These are phyloP conservation scores for Warburgia ugandensis DNA, from an alignment of 164 flowering plant species.

Conservation along the genomic window DNA sequence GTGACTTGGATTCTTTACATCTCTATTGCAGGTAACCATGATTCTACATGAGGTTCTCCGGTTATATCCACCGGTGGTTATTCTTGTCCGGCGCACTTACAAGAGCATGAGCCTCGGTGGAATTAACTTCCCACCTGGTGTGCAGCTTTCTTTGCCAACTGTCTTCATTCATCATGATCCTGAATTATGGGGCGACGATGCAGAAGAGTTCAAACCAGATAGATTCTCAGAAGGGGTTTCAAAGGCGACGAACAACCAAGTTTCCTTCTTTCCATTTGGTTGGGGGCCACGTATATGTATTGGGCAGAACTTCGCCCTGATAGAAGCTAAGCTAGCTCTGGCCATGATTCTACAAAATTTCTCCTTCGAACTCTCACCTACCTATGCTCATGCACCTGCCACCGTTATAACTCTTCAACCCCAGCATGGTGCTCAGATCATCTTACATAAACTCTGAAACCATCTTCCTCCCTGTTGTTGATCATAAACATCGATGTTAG, in stretches of 20 bases:
- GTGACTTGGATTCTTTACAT: too few relatives aligned
- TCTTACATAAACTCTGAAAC: constrained; percentile 2
- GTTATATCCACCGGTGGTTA: constrained; percentile 3
- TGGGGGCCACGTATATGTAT: constrained; percentile 10
- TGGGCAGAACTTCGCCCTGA: constrained; percentile 6
- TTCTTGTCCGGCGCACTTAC: background rate
- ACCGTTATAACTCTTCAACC: constrained; percentile 1
- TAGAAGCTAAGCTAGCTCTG: constrained; percentile 9
- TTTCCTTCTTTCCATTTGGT: constrained; percentile 6
- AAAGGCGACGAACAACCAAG: constrained; percentile 5
- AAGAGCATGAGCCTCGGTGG: constrained; percentile 1
- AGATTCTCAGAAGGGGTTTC: constrained; percentile 11
- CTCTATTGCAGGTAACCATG: constrained; percentile 8
- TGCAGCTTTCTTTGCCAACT: background rate
- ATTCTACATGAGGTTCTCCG: constrained; percentile 9
- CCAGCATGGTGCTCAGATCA: constrained; percentile 9
- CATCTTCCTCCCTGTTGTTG: background rate
- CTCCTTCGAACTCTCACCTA: constrained; percentile 8
- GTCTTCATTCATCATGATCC: constrained; percentile 4
- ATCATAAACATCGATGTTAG: background rate
- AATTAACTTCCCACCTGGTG: constrained; percentile 6
- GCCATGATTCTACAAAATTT: constrained; percentile 8
- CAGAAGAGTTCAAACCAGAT: constrained; percentile 9
- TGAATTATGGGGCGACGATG: constrained; percentile 11
- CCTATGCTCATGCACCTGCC: constrained; percentile 7